Evolutionary conservation across 1,284 basidiomycete genomes (phyloP).

Genomic region (Cryptococcus jaspeensis): DNA sequence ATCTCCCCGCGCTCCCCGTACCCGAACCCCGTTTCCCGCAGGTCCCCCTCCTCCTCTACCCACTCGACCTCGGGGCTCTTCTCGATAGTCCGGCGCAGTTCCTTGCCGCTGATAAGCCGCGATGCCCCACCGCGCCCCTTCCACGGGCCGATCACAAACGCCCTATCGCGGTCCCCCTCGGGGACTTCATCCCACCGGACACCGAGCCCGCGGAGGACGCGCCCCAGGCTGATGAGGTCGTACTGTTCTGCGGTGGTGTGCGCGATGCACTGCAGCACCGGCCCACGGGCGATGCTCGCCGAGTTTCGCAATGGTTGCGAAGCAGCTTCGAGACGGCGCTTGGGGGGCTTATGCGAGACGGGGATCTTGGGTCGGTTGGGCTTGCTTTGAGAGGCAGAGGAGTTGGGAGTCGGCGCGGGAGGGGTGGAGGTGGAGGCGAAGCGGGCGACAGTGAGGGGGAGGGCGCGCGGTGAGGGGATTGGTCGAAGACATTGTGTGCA

Average conservation of each 20-base stretch:
- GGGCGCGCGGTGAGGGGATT: no score
- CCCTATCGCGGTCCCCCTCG: conserved; percentile 46
- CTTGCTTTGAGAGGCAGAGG: background rate
- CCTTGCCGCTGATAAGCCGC: conserved; percentile 39
- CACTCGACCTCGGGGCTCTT: conserved; percentile 18
- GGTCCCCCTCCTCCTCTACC: conserved; percentile 54
- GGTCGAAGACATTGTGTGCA: no score
- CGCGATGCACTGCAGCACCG: conserved; percentile 50
- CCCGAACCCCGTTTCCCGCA: conserved; percentile 48
- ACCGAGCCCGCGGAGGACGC: conserved; percentile 33
- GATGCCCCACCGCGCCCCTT: conserved; percentile 47
- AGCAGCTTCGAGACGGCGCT: conserved; percentile 49
- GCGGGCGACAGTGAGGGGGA: conserved; percentile 1
- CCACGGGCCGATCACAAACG: conserved; percentile 50
- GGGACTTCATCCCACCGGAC: conserved; percentile 50
- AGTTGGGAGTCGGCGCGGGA: conserved; percentile 1
- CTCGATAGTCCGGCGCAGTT: conserved; percentile 18
- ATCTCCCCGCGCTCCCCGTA: conserved; percentile 73
- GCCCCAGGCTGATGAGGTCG: conserved; percentile 41
- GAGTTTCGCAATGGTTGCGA: conserved; percentile 48
- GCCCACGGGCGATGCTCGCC: conserved; percentile 46
- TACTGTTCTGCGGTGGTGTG: conserved; percentile 51
- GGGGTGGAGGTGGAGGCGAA: conserved; percentile 4
- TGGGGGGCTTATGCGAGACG: conserved; percentile 47
- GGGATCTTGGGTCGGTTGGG: conserved; percentile 14